A percentile compares a stretch with the other conserved stretches of the same genome.
These are phyloP conservation scores for Backusella liffmaniae DNA, from an alignment of 192 early-diverging fungal species.

Conservation along the genomic window DNA sequence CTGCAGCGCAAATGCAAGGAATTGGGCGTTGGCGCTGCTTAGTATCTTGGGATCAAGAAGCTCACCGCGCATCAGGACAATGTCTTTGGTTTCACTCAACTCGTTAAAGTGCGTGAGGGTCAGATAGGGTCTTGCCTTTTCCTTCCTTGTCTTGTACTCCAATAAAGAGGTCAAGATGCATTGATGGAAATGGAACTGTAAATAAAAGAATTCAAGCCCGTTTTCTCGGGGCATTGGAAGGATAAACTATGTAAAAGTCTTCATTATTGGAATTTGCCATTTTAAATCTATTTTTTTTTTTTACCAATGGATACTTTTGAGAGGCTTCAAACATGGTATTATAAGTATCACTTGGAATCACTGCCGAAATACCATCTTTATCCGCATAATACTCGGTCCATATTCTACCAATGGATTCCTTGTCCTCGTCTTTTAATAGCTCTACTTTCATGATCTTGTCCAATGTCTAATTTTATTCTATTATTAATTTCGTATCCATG, in stretches of 20 bases:
- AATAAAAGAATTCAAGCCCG: constrained; percentile 83
- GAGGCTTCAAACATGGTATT: constrained; percentile 24
- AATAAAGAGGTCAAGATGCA: constrained; percentile 81
- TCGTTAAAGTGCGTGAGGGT: constrained; percentile 91
- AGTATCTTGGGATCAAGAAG: constrained; percentile 51
- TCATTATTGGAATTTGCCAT: no score
- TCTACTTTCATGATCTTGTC: constrained; percentile 37
- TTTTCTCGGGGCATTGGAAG: constrained; percentile 77
- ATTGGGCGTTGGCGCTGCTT: constrained; percentile 68
- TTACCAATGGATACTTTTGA: constrained; percentile 39
- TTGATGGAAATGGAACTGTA: constrained; percentile 86
- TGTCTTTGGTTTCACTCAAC: constrained; percentile 69
- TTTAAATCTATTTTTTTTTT: no score
- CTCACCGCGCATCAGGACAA: constrained; percentile 91
- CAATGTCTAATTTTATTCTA: constrained; percentile 14
- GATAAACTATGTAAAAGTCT: constrained; percentile 61
- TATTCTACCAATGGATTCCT: constrained; percentile 31
- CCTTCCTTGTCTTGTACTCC: constrained; percentile 84
- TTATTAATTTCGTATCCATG: not conserved
- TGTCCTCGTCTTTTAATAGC: constrained; percentile 27
- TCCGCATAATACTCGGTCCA: constrained; percentile 38
- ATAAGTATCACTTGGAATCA: constrained; percentile 32
- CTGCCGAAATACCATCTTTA: constrained; percentile 37
- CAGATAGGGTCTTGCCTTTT: constrained; percentile 75
- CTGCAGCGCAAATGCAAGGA: constrained; percentile 76